These are phyloP conservation scores for Ceratocystiopsis brevicomis DNA, from an alignment of 2,329 filamentous ascomycete species.

Conservation along the genomic window DNA sequence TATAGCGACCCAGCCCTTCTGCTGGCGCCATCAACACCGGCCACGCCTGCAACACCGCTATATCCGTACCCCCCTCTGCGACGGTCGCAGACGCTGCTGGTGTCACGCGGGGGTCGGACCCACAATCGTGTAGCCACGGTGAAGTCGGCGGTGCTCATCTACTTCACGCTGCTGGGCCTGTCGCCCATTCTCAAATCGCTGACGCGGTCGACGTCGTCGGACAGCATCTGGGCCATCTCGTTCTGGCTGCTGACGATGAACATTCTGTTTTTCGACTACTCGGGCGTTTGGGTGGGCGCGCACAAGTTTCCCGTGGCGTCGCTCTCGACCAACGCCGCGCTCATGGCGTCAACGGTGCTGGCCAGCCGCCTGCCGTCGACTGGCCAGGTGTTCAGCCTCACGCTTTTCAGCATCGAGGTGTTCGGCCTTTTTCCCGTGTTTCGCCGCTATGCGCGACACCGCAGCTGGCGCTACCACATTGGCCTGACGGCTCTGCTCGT, in stretches of 20 bases:
- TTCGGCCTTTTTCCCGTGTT: slow-evolving; percentile 98
- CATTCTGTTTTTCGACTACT: slow-evolving; percentile 96
- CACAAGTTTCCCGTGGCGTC: slow-evolving; percentile 46
- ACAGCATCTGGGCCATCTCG: slow-evolving; percentile 95
- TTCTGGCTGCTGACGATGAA: slow-evolving; percentile 88
- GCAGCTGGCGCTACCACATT: slow-evolving; percentile 67
- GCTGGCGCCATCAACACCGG: slow-evolving; percentile 10
- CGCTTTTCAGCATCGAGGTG: slow-evolving; percentile 90
- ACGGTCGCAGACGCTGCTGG: slow-evolving; percentile 14
- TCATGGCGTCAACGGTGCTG: slow-evolving; percentile 91
- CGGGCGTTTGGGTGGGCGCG: slow-evolving; percentile 35
- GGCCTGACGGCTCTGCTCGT: slow-evolving; percentile 58
- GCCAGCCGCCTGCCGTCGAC: slow-evolving; percentile 78
- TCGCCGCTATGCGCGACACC: slow-evolving; percentile 65
- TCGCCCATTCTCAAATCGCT: slow-evolving; percentile 92
- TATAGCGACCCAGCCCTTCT: too few species aligned
- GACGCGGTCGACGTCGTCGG: slow-evolving; percentile 77
- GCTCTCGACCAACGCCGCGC: slow-evolving; percentile 81
- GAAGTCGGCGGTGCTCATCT: slow-evolving; percentile 85
- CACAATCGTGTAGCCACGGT: slow-evolving; percentile 52
- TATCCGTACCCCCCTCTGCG: slow-evolving; percentile 8
- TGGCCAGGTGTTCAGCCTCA: slow-evolving; percentile 85
- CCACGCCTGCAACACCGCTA: slow-evolving; percentile 16
- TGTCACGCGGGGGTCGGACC: slow-evolving; percentile 21
- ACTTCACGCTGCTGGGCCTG: slow-evolving; percentile 75